A percentile compares a stretch with the other conserved stretches of the same genome.
These are phyloP conservation scores for Cryphonectria nitschkei DNA, from an alignment of 2,329 filamentous ascomycete species.

Conservation along the genomic window DNA sequence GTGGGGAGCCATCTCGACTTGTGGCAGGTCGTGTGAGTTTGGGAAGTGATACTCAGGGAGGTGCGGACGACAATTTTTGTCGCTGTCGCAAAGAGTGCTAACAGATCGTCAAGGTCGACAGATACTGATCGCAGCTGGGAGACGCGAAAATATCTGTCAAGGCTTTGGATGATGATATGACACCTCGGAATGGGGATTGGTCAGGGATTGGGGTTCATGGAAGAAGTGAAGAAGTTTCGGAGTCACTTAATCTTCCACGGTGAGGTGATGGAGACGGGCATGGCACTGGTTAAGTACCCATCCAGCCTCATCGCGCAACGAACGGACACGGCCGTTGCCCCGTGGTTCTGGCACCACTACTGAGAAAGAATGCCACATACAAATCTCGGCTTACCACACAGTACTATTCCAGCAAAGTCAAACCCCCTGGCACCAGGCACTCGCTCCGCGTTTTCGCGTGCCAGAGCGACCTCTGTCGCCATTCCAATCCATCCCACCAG, in stretches of 20 bases:
- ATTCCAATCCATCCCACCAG: neutral
- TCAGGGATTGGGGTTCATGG: conserved; percentile 3
- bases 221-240: conserved; percentile 9
- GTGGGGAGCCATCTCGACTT: conserved; percentile 27
- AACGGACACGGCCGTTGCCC: conserved; percentile 15
- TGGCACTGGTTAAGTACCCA: conserved; percentile 26
- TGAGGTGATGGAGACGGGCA: conserved; percentile 17
- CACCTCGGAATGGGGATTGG: neutral
- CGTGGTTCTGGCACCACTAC: conserved; percentile 13
- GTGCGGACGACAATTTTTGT: conserved; percentile 3
- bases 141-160: neutral
- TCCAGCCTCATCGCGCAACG: conserved; percentile 13
- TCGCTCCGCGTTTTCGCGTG: conserved; percentile 7
- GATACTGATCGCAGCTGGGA: neutral
- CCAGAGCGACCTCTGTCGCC: conserved; percentile 4
- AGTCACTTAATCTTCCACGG: conserved; percentile 9
- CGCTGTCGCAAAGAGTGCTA: neutral
- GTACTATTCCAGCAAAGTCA: conserved; percentile 12
- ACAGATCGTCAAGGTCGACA: neutral
- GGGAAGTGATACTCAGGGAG: neutral
- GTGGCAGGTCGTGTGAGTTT: neutral
- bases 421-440: conserved; percentile 1
- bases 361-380: conserved; percentile 1
- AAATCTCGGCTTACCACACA: conserved; percentile 7
- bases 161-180: neutral